These are phyloP conservation scores for Ustilago lituana DNA, from an alignment of 1,284 basidiomycete species.

Conservation along the genomic window DNA sequence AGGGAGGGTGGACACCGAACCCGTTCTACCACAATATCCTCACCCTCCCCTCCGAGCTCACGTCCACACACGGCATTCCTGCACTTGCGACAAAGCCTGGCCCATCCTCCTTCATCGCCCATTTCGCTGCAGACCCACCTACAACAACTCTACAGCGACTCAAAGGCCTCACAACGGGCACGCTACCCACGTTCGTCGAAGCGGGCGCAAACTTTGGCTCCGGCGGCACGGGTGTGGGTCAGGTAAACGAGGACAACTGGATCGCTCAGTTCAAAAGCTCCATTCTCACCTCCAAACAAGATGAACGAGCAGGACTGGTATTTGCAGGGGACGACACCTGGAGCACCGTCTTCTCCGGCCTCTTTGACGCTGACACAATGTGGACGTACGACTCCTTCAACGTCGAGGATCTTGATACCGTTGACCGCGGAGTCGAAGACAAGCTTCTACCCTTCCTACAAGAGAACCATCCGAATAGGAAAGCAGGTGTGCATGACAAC, in stretches of 20 bases:
- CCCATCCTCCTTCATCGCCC: constrained; percentile 80
- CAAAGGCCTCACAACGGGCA: constrained; percentile 94
- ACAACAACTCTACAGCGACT: constrained; percentile 94
- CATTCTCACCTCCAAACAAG: constrained; percentile 2
- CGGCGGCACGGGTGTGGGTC: constrained; percentile 67
- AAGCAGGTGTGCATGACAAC: constrained; percentile 12
- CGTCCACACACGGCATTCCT: constrained; percentile 53
- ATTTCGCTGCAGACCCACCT: constrained; percentile 91
- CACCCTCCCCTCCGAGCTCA: constrained; percentile 79
- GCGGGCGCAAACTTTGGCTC: constrained; percentile 86
- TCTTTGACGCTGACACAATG: constrained; percentile 77
- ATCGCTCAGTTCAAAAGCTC: constrained; percentile 68
- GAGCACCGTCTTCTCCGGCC: constrained; percentile 84
- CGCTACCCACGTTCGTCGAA: constrained; percentile 94
- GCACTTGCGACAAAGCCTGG: constrained; percentile 10
- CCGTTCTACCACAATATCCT: constrained; percentile 84
- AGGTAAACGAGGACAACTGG: constrained; percentile 85
- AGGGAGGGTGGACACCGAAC: constrained; percentile 28
- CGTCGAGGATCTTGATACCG: constrained; percentile 95
- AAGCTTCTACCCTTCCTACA: constrained; percentile 84
- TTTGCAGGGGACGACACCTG: constrained; percentile 98
- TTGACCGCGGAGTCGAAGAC: constrained; percentile 86
- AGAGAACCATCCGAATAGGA: constrained; percentile 31
- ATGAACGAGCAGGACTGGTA: constrained; percentile 67
- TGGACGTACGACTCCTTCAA: constrained; percentile 96